Conservation (phyloP, 2,329 filamentous ascomycete genomes). For the Aspergillus tubingensis region DNA sequence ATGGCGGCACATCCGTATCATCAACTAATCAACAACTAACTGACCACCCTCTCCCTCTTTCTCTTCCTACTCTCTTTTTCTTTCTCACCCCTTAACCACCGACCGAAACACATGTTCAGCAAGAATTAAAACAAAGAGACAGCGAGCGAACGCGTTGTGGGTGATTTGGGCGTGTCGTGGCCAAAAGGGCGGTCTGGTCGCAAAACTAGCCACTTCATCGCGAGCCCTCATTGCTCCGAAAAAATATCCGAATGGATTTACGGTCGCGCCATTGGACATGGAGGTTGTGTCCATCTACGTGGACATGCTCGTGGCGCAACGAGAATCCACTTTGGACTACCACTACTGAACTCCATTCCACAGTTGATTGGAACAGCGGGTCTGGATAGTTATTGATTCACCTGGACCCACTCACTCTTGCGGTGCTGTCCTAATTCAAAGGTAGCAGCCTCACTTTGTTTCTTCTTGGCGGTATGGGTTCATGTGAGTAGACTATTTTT, state of each 20-base stretch:
- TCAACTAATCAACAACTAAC: neutral
- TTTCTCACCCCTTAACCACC: neutral
- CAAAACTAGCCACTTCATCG: slow-evolving; percentile 8
- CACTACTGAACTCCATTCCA: neutral
- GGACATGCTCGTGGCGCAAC: neutral
- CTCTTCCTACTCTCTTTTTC: too few species aligned
- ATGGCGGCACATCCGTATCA: slow-evolving; percentile 4
- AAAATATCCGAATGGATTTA: neutral
- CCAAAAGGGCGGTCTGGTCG: slow-evolving; percentile 12
- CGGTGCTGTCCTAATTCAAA: neutral
- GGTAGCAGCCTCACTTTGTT: neutral
- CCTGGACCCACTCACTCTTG: neutral
- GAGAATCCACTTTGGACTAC: neutral
- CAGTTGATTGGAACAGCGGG: neutral
- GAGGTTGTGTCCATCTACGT: neutral
- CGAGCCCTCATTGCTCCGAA: slow-evolving; percentile 1
- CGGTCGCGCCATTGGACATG: neutral
- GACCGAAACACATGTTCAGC: neutral
- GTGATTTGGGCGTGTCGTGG: neutral
- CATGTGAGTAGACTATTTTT: neutral
- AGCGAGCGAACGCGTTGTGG: neutral
- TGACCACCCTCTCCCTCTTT: neutral
- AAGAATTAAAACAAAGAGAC: neutral
- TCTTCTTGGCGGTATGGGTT: neutral
- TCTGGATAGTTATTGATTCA: neutral